Percentiles rank a stretch among this genome's conserved stretches.
Conservation (phyloP, 129 eudicot species). For the Deinandra increscens region DNA sequence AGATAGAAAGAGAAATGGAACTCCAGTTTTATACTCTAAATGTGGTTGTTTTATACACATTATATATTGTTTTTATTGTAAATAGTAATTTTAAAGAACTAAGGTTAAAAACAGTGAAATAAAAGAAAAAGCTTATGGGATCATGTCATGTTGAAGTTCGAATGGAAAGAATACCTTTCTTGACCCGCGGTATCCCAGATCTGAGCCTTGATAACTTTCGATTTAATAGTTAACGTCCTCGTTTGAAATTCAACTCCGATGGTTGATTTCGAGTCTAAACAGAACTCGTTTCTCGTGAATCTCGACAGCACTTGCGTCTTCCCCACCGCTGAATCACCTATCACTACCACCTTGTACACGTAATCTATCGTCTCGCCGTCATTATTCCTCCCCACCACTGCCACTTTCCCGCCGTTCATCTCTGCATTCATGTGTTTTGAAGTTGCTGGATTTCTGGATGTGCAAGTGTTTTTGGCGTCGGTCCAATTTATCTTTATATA, state of each 20-base stretch:
- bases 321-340: slow-evolving; percentile 85
- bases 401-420: slow-evolving; percentile 35
- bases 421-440: slow-evolving; percentile 62
- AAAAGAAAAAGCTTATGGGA: background rate
- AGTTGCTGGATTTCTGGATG: too few relatives aligned
- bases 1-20: too few relatives aligned
- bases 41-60: too few relatives aligned
- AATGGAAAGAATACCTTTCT: slow-evolving; percentile 53
- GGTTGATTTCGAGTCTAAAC: slow-evolving; percentile 73
- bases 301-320: slow-evolving; percentile 71
- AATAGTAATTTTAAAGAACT: too few relatives aligned
- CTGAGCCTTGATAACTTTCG: slow-evolving; percentile 83
- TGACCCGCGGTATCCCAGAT: slow-evolving; percentile 97
- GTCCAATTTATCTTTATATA: too few relatives aligned
- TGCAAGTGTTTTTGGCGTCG: too few relatives aligned
- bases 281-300: slow-evolving; percentile 67
- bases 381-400: slow-evolving; percentile 5
- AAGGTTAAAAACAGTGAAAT: too few relatives aligned
- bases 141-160: too few relatives aligned
- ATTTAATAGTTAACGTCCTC: slow-evolving; percentile 53
- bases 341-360: slow-evolving; percentile 80
- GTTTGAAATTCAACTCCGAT: slow-evolving; percentile 85
- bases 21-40: too few relatives aligned
- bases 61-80: too few relatives aligned
- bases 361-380: slow-evolving; percentile 52